Base-by-base conservation (phyloP, 495 filamentous ascomycete species). In the Neurospora terricola region DNA sequence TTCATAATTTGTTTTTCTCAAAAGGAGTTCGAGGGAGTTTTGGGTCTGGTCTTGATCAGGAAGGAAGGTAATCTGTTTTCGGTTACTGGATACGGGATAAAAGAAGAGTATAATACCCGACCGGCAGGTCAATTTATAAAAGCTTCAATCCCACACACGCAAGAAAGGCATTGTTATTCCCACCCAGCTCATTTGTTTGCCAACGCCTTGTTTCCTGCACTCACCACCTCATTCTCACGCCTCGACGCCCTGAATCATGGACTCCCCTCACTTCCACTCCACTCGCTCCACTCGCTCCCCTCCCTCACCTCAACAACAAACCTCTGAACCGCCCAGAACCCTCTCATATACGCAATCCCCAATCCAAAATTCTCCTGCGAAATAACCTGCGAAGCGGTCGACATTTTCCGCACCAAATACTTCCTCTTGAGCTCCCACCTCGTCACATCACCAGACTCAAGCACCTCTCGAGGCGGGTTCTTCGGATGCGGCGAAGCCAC, bases 371-470 rank as follows among this genome's bases (percentile, higher is more conserved):
- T 73, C 71, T 77, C 74, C 69, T 76, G 72, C 3, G 75, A 75
- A 21, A 79, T 73, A 6, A 68, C 71, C 77, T 78, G 77, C 18
- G 75, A 77, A 23, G 75, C 74, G 2, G 74, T 72, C 10, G 74
- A 75, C 77, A 80, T 75, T 74, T 75, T 76, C 66, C 75, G 71
- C 23, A 72, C 72, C 62, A 80, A 38, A 34, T 43, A 78, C 70
- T 74, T 78, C 7, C 62, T 74, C 69, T 72, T 54, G 12, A 71
- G 54, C 30, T 72, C 72, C 68, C 72, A 59, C 27, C 6, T 34
- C 5, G 38, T 38, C 3, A 68, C 71, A 4, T 72, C 72, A 12
- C 43, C 30, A 3, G 75, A 38, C 10, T 70, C 69, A 5, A 59
- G 21, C 48, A 59, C 48, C 48, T 59, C 48, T 27, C 21, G 48